Evolutionary conservation across 768 basidiomycete species (phyloP).

Genomic region (Suillus fuscotomentosus): DNA sequence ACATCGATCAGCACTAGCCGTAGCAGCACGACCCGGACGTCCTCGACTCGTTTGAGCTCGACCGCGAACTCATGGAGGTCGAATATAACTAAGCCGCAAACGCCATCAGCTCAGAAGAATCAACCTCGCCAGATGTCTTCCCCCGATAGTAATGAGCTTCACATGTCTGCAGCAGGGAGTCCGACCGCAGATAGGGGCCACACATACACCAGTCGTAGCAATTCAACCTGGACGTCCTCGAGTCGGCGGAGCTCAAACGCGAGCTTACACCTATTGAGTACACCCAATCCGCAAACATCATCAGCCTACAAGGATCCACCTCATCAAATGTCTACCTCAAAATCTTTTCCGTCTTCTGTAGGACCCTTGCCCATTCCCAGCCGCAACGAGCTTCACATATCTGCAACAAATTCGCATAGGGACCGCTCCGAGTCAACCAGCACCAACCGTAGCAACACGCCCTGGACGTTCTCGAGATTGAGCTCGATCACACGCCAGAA

Average conservation of each 20-base stretch:
- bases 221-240: slow-evolving; percentile 26
- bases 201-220: slow-evolving; percentile 25
- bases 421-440: slow-evolving; percentile 27
- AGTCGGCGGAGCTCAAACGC: slow-evolving; percentile 27
- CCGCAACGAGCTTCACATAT: slow-evolving; percentile 28
- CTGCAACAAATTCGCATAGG: slow-evolving; percentile 31
- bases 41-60: slow-evolving; percentile 28
- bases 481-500: slow-evolving; percentile 18
- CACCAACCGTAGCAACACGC: slow-evolving; percentile 23
- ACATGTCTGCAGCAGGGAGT: slow-evolving; percentile 29
- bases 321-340: slow-evolving; percentile 1
- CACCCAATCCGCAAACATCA: slow-evolving; percentile 25
- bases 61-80: slow-evolving; percentile 21
- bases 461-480: slow-evolving; percentile 27
- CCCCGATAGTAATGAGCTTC: slow-evolving; percentile 29
- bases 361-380: slow-evolving; percentile 29
- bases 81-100: slow-evolving; percentile 24
- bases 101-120: slow-evolving; percentile 19
- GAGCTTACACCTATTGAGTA: slow-evolving; percentile 19
- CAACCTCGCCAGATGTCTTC: slow-evolving; percentile 13
- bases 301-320: slow-evolving; percentile 19
- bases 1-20: slow-evolving; percentile 27
- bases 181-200: slow-evolving; percentile 31
- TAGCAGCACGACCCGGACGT: slow-evolving; percentile 22
- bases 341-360: slow-evolving; percentile 23